These are phyloP conservation scores for Gossypium raimondii DNA, from an alignment of 345 rosid genomes.

Conservation along the genomic window DNA sequence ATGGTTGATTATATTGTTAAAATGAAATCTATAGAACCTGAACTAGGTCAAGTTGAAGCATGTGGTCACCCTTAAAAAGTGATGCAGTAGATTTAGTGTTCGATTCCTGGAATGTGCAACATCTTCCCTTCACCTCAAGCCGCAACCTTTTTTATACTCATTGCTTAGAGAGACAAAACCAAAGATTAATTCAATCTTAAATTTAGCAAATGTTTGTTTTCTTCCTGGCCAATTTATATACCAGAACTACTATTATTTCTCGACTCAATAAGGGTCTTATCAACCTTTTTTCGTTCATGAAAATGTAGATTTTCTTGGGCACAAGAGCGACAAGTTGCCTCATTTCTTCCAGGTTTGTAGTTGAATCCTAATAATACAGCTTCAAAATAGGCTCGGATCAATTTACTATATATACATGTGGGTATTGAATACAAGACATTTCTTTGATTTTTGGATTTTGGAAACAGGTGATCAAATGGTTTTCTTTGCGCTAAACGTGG, in stretches of 20 bases:
- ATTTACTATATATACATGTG: background rate
- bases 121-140: too few species aligned
- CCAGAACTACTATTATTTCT: background rate
- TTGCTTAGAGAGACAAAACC: too few species aligned
- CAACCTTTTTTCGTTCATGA: background rate
- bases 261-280: background rate
- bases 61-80: too few species aligned
- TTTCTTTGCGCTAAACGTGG: constrained; percentile 39
- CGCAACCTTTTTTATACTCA: too few species aligned
- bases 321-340: constrained; percentile 44
- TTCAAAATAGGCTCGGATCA: too few species aligned
- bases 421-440: background rate
- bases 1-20: too few species aligned
- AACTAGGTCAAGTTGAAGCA: too few species aligned
- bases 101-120: too few species aligned
- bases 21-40: too few species aligned
- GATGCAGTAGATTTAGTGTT: too few species aligned
- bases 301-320: constrained; percentile 51
- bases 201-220: background rate
- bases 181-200: background rate
- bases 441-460: background rate
- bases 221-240: background rate
- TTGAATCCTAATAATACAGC: background rate
- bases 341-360: constrained; percentile 41
- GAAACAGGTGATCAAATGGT: constrained; percentile 49